phyloP scores from a whole-genome alignment of 2,329 filamentous ascomycete genomes.

The Scytalidium sp. region DNA sequence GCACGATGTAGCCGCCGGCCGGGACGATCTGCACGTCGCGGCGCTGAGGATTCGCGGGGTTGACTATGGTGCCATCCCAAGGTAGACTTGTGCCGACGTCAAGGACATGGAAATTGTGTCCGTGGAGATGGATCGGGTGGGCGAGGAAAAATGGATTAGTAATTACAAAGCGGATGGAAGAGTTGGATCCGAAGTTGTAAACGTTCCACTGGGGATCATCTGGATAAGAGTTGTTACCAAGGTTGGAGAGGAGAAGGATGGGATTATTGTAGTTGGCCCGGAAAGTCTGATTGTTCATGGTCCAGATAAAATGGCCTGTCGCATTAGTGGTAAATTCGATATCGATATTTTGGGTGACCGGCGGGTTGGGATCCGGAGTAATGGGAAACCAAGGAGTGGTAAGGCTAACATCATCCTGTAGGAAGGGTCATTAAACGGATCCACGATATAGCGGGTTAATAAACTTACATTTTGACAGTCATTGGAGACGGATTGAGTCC shows the following conservation, averaged over 20 bases:
- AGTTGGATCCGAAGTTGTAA: slow-evolving; percentile 29
- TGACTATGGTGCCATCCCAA: slow-evolving; percentile 25
- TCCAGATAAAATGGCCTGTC: slow-evolving; percentile 5
- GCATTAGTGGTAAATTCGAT: slow-evolving; percentile 2
- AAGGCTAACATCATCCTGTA: background rate
- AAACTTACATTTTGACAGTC: slow-evolving; percentile 27
- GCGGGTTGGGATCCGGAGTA: slow-evolving; percentile 10
- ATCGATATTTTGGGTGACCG: slow-evolving; percentile 4
- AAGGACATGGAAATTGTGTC: slow-evolving; percentile 66
- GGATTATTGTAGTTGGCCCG: slow-evolving; percentile 22
- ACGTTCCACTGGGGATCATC: slow-evolving; percentile 25
- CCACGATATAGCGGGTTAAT: background rate
- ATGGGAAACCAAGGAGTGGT: slow-evolving; percentile 12
- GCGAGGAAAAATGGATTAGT: background rate
- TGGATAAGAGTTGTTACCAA: slow-evolving; percentile 6
- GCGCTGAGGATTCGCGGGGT: slow-evolving; percentile 44
- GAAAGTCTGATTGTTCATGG: slow-evolving; percentile 7
- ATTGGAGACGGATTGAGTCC: background rate
- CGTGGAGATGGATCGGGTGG: slow-evolving; percentile 52
- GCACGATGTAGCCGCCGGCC: slow-evolving; percentile 34
- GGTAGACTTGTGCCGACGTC: slow-evolving; percentile 38
- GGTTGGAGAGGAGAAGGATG: slow-evolving; percentile 9
- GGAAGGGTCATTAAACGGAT: background rate
- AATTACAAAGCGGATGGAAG: slow-evolving; percentile 5
- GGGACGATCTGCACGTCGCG: slow-evolving; percentile 46